Conservation (phyloP, 2,329 filamentous ascomycete species). For the Sclerotinia trifoliorum region DNA sequence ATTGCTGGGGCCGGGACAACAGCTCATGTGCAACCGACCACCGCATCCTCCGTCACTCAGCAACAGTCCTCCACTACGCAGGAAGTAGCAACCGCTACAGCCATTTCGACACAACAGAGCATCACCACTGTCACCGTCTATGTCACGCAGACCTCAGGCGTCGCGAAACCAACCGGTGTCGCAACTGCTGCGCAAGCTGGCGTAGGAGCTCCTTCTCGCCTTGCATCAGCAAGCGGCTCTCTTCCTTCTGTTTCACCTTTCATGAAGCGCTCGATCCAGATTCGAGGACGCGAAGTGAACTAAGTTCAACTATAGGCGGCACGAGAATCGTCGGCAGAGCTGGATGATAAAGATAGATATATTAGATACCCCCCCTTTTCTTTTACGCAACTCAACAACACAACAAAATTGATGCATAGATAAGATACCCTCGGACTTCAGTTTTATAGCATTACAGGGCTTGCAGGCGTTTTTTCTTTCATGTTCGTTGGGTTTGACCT, state of each 20-base stretch:
- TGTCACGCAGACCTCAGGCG: background rate
- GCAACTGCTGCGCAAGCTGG: background rate
- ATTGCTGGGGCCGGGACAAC: background rate
- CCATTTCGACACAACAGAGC: background rate
- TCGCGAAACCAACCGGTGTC: background rate
- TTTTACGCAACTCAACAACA: slow-evolving; percentile 8
- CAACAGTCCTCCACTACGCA: slow-evolving; percentile 1
- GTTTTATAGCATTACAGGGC: background rate
- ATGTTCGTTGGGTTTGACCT: background rate
- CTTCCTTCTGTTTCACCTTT: slow-evolving; percentile 5
- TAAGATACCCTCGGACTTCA: slow-evolving; percentile 13
- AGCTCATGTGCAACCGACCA: slow-evolving; percentile 8
- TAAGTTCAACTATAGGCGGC: background rate
- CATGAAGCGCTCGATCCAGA: slow-evolving; percentile 6
- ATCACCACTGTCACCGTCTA: background rate
- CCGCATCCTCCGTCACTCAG: background rate
- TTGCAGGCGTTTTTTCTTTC: background rate
- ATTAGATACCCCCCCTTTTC: background rate
- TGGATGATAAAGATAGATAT: background rate
- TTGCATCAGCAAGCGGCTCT: background rate
- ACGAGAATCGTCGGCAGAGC: background rate
- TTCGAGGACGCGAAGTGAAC: slow-evolving; percentile 10
- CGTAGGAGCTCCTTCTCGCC: slow-evolving; percentile 3
- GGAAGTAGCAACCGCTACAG: background rate
- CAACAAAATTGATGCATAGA: slow-evolving; percentile 7